These are phyloP conservation scores for Salicornia ramosissima DNA, from an alignment of 148 eudicot species.

Conservation along the genomic window DNA sequence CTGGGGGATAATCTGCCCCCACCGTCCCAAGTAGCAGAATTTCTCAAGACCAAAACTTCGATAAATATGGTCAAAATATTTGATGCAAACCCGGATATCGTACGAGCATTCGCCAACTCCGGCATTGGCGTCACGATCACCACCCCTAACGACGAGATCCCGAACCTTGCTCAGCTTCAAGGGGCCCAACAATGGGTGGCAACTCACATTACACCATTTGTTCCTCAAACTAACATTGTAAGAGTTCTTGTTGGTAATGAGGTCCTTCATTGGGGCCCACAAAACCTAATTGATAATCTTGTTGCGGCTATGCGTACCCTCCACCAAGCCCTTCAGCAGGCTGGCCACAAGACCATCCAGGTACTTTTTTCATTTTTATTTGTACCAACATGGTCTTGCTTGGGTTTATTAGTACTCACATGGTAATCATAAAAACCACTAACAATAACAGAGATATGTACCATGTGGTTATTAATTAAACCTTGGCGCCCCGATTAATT, in stretches of 20 bases:
- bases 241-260: slow-evolving; percentile 62
- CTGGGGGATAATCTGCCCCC: slow-evolving; percentile 63
- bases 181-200: slow-evolving; percentile 53
- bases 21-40: slow-evolving; percentile 65
- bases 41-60: slow-evolving; percentile 46
- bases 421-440: no score
- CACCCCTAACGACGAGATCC: slow-evolving; percentile 67
- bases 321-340: slow-evolving; percentile 34
- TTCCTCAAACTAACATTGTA: slow-evolving; percentile 48
- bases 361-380: slow-evolving; percentile 2
- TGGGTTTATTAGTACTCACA: no score
- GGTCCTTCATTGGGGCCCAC: slow-evolving; percentile 79
- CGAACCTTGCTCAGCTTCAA: slow-evolving; percentile 32
- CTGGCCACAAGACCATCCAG: slow-evolving; percentile 40
- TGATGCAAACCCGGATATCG: slow-evolving; percentile 58
- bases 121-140: slow-evolving; percentile 58
- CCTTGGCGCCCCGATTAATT: no score
- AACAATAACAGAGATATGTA: no score
- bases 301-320: slow-evolving; percentile 68
- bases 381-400: no score
- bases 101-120: slow-evolving; percentile 60
- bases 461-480: no score
- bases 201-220: slow-evolving; percentile 47
- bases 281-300: slow-evolving; percentile 39
- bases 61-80: slow-evolving; percentile 65